Conservation (phyloP, 2,329 filamentous ascomycete species). For the Fusarium papillatum region DNA sequence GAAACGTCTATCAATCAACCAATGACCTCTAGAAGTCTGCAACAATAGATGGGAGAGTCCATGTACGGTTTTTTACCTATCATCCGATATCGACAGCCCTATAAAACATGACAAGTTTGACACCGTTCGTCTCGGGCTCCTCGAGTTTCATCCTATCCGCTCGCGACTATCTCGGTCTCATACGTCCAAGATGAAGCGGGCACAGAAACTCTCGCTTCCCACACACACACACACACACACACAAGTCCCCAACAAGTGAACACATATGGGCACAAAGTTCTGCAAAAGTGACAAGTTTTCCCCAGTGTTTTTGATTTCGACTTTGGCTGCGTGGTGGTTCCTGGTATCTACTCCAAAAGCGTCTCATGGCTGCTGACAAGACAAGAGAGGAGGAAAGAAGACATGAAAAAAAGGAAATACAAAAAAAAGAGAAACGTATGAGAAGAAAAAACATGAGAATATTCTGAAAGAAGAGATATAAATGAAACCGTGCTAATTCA, state of each 20-base stretch:
- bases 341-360: constrained; percentile 30
- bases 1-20: not conserved
- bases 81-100: not conserved
- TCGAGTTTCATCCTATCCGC: not conserved
- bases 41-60: not conserved
- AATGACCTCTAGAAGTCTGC: not conserved
- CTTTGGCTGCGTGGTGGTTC: constrained; percentile 11
- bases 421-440: not conserved
- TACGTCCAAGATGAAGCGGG: not conserved
- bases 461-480: constrained; percentile 4
- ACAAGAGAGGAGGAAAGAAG: constrained; percentile 1
- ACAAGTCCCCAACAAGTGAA: not conserved
- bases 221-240: not conserved
- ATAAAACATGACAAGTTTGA: not conserved
- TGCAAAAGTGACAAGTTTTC: not conserved
- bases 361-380: constrained; percentile 6
- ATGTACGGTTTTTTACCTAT: not conserved
- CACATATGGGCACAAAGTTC: not conserved
- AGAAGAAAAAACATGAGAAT: not conserved
- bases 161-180: not conserved
- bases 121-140: not conserved
- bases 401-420: constrained; percentile 2
- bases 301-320: constrained; percentile 14
- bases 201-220: not conserved
- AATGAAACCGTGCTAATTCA: constrained; percentile 11